Evolutionary conservation across 768 basidiomycete species (phyloP), one percentile per base, ranked within the genome.

Genomic region (Boletus sensibilis): DNA sequence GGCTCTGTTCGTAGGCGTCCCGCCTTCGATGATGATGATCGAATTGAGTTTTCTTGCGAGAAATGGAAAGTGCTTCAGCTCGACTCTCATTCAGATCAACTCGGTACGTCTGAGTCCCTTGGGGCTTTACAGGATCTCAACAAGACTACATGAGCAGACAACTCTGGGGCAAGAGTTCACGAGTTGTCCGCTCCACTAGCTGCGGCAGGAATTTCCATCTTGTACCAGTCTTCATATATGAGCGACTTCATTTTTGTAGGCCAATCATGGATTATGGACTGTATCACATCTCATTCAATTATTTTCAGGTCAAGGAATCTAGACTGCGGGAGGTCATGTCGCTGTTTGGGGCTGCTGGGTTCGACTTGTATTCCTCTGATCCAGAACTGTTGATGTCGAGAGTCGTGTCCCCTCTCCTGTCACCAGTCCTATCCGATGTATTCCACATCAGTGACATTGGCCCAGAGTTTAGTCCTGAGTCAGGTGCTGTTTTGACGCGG

Each of bases 201-300:
- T 12, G 84, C 82, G 13, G 86, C 85, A 37, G 87, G 88, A 3
- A 90, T 92, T 37, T 88, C 87, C 33, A 92, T 92, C 47, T 75
- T 92, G 14, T 92, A 92, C 69, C 87, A 90, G 66, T 89, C 87
- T 6, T 88, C 88, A 3, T 91, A 92, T 69, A 84, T 83, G 81
- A 85, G 87, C 62, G 90, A 92, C 70, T 91, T 87, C 66, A 88
- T 92, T 55, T 85, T 92, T 60, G 88, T 90, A 64, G 61, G 86
- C 74, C 54, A 38, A 33, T 29, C 29, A n/a, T 21, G 16, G 11
- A 37, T n/a, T 10, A 44, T 42, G 13, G 16, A 3, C 41, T 9
- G 4, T 18, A 18, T 42, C 16, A 11, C 49, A 42, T n/a, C 29
- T 53, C 52, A 39, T 46, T 59, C 50, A 52, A 40, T 35, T 16